Evolutionary conservation across 2,329 filamentous ascomycete species (phyloP), one percentile per base, ranked within the genome.

Genomic region (Talaromyces atroroseus): DNA sequence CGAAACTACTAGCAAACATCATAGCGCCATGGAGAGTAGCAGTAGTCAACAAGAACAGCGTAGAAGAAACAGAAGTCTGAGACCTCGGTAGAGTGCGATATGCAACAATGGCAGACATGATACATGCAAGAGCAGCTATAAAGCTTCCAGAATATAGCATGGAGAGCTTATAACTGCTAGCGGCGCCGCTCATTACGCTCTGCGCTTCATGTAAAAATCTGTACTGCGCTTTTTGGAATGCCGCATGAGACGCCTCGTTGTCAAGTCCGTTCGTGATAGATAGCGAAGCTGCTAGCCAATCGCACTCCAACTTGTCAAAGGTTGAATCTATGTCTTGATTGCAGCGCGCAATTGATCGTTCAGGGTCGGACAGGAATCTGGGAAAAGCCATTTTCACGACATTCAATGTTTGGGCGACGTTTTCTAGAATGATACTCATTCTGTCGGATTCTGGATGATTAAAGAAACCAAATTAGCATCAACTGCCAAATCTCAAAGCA

Each of bases 1-100:
- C 90, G 70, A 94, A 99, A 67, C 92, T 97, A 69, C 90, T 96
- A 10, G 92, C 92, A 73, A 97, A 97, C 92, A 97, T 97, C 84
- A 96, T 95, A 38, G 83, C 70, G 1, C 86, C 85, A 67, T 97
- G 96, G 0, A 81, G 71, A 0, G 85, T 49, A 0, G 81, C 81
- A 29, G 85, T 76, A 2, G 80, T 60, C 3, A 75, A 61, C 51
- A 88, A 75, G 3, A 74, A 72, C 3, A 65, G 21, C 2, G 65
- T 64, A 18, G 69, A 58, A 44, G 34, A 40, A 16, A 12, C 2
- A 7, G 21, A 45, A 32, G 62, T 58, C 62, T 18, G 68, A 61
- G 56, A 69, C 49, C 54, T 64, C 21, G 50, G 55, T 70, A 70
- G 34, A 32, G 63, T 56, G 64, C 62, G 38, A 73, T 66, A 50